Base-by-base conservation (phyloP, 2,329 filamentous ascomycete genomes). In the Fusarium haematococcum region DNA sequence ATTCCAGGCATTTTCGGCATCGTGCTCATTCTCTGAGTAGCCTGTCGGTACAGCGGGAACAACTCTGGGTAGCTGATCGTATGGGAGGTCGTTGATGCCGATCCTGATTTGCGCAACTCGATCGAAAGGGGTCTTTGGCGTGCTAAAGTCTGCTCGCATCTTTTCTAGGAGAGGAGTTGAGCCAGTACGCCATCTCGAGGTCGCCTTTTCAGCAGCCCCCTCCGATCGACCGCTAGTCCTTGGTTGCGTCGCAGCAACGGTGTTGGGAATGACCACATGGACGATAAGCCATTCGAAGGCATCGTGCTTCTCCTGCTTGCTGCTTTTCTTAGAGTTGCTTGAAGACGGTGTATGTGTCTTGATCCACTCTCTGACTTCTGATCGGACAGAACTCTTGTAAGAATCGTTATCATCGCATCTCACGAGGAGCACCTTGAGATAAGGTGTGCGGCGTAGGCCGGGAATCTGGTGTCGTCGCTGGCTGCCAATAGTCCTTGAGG, bases 251-350 rank as follows among this genome's bases (percentile, higher is more conserved):
- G 94, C 92, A 2, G 94, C 95, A 16, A 90, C 87, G 0, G 94
- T 96, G 73, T 97, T 95, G 16, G 96, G 95, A 20, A 97, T 87
- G 14, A 98, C 94, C 30, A 99, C 94, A 81, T 99, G 97, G 25
- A 99, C 81, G 64, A 99, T 94, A 74, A 99, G 86, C 94, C 95
- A 98, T 83, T 99, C 97, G 77, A 93, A 98, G 1, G 97, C 96
- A 85, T 99, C 96, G 80, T 99, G 97, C 71, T 97, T 97, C 80
- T 98, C 96, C 79, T 95, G 92, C 23, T 90, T 92, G 78, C 87
- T 94, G 23, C 85, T 81, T 33, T 85, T 83, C 79, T 85, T 84
- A 63, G 91, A 90, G 62, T 87, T 88, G 68, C 84, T 86, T 2
- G 90, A 86, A 0, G 89, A 85, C 0, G 91, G 88, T 0, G 92